These are phyloP conservation scores for Candida berthetii DNA, from an alignment of 805 yeast species.

Conservation along the genomic window DNA sequence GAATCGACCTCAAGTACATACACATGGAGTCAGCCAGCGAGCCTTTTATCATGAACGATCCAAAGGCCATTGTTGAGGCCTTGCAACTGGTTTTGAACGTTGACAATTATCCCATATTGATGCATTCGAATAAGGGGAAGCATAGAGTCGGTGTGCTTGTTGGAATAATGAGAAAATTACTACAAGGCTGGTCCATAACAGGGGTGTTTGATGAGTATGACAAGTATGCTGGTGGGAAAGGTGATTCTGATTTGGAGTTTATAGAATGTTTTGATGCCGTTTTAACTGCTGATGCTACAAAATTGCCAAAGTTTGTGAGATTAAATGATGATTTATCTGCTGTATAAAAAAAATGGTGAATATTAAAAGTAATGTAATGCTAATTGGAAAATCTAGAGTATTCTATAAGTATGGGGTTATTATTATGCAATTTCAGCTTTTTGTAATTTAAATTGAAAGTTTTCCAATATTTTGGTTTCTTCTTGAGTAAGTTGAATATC, in stretches of 20 bases:
- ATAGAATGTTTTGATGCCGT: conserved; percentile 77
- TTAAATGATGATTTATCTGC: conserved; percentile 1
- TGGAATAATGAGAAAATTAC: conserved; percentile 79
- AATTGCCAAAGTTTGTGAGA: conserved; percentile 60
- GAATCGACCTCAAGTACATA: conserved; percentile 51
- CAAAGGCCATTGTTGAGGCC: conserved; percentile 50
- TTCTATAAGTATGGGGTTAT: no score
- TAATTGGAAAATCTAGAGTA: no score
- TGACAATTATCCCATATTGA: conserved; percentile 77
- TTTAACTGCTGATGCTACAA: conserved; percentile 37
- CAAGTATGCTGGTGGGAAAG: conserved; percentile 89
- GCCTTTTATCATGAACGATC: conserved; percentile 57
- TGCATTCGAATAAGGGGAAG: conserved; percentile 90
- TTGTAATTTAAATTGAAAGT: not conserved
- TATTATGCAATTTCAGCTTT: no score
- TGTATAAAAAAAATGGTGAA: not conserved
- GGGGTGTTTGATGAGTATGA: conserved; percentile 93
- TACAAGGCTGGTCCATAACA: conserved; percentile 91
- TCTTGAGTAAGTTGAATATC: conserved; percentile 1
- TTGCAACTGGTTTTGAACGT: conserved; percentile 50
- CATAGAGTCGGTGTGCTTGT: conserved; percentile 91
- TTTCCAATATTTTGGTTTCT: conserved; percentile 3
- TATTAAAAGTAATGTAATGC: no score
- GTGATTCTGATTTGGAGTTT: conserved; percentile 85
- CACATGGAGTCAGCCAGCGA: conserved; percentile 71